Evolutionary conservation across 176 grass and related monocot species (phyloP).

Genomic region (Guadua angustifolia): DNA sequence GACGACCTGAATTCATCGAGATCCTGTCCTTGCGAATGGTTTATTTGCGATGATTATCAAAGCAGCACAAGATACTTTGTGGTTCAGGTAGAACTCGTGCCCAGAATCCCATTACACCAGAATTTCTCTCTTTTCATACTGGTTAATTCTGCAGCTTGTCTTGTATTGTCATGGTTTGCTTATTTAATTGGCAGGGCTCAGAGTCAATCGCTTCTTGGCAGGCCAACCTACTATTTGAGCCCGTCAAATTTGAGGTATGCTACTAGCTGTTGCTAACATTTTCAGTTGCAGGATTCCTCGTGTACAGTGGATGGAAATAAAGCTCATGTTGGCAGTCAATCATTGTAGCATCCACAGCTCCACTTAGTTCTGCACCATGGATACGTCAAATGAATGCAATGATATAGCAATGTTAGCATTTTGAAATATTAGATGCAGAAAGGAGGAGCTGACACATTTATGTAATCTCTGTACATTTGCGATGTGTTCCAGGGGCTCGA

Average conservation of each 20-base stretch:
- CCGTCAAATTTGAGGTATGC: constrained; percentile 87
- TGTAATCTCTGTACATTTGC: constrained; percentile 9
- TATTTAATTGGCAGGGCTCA: constrained; percentile 68
- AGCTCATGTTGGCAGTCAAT: background rate
- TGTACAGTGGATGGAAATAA: background rate
- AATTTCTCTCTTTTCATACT: background rate
- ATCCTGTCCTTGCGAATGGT: constrained; percentile 80
- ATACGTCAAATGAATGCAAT: background rate
- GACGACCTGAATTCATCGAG: constrained; percentile 84
- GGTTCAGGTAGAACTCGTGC: constrained; percentile 67
- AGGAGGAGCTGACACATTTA: background rate
- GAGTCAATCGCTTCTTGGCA: constrained; percentile 89
- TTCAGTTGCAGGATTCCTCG: constrained; percentile 2
- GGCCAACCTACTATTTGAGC: constrained; percentile 96
- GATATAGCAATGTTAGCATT: background rate
- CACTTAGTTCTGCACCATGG: constrained; percentile 35
- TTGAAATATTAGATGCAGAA: background rate
- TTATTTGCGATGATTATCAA: constrained; percentile 76
- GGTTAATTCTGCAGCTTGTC: constrained; percentile 5
- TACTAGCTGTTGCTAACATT: background rate
- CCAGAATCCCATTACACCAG: background rate
- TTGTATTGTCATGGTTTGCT: constrained; percentile 17
- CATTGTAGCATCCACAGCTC: background rate
- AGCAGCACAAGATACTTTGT: constrained; percentile 85
- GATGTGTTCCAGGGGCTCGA: constrained; percentile 57